Evolutionary conservation across 306 rosid species (phyloP), one percentile per base, ranked within the genome.

Genomic region (Sicyos baderoa): DNA sequence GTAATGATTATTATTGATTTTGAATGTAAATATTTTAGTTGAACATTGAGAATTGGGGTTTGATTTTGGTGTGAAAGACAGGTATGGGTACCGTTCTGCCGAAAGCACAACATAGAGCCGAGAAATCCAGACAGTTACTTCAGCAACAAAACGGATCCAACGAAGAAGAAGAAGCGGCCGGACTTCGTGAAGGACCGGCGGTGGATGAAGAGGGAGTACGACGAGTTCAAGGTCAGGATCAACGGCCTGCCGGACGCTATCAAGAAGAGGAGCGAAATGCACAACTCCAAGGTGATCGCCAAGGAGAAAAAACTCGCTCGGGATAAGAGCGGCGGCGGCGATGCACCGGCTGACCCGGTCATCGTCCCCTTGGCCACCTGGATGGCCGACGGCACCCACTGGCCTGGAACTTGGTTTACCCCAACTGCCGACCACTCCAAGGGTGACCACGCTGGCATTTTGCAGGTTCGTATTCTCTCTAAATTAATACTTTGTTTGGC

Each of bases 301-400:
- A 89, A 85, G 77, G 97, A 83, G 74, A 82, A 77, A 61, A 85
- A 80, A 52, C 67, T 75, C 58, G 58, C 79, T 23, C 79, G 74
- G 55, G 97, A 87, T 50, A 81, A 81, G 32, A 86, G 76, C 40
- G 88, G 83, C 40, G 88, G 83, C 14, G 96, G 93, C 6, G 68
- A 48, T 7, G 16, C 75, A 71, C 82, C 88, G 7, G 8, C 63
- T 2, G 83, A 76, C 56, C 71, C 79, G 8, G 27, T 73, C 19
- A 72, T 61, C 22, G 75, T 70, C 75, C 18, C 78, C 9, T 81
- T 81, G 77, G 89, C 95, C 11, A 89, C 95, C 8, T 89, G 96
- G 95, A 87, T 87, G 96, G 96, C 95, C 10, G 96, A 89, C 60
- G 96, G 94, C 21, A 89, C 96, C 23, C 94, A 89, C 51, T 89